Conservation (phyloP, 2,329 filamentous ascomycete species). For the Apiospora saccharicola region DNA sequence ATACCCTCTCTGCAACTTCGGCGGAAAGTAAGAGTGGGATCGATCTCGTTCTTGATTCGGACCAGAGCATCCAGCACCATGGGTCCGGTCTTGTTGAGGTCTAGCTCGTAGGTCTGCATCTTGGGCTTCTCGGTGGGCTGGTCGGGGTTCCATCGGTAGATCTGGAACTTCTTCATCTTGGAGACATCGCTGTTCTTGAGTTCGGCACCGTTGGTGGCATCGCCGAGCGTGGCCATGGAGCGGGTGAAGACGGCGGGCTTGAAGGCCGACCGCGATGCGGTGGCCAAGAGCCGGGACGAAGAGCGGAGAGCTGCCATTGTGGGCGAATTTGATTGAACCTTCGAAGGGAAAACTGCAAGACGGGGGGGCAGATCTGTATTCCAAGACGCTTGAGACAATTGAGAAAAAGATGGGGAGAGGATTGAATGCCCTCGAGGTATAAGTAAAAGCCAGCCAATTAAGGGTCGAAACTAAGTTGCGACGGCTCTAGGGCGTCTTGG, state of each 20-base stretch:
- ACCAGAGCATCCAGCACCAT: conserved; percentile 98
- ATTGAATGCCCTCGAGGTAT: not conserved
- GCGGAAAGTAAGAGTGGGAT: conserved; percentile 95
- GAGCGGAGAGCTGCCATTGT: conserved; percentile 70
- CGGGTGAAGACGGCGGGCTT: conserved; percentile 54
- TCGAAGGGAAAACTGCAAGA: not conserved
- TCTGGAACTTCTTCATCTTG: conserved; percentile 91
- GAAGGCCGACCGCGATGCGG: conserved; percentile 50
- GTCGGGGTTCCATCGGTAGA: conserved; percentile 99
- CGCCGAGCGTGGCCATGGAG: conserved; percentile 62
- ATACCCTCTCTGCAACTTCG: conserved; percentile 97
- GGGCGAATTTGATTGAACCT: conserved; percentile 30
- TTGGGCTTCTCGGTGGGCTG: conserved; percentile 88
- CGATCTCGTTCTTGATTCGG: conserved; percentile 98
- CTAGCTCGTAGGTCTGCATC: conserved; percentile 95
- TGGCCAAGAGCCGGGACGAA: conserved; percentile 60
- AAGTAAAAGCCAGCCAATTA: conserved; percentile 6
- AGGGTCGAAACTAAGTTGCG: not conserved
- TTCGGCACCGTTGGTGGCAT: conserved; percentile 68
- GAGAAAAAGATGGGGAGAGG: not conserved
- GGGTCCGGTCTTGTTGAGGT: conserved; percentile 98
- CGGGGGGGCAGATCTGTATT: not conserved
- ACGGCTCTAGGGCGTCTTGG: conserved; percentile 23
- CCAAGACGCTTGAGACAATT: conserved; percentile 5
- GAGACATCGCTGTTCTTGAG: conserved; percentile 63